Percentiles rank a stretch among this genome's conserved stretches.
Conservation (phyloP, 1,284 basidiomycete genomes). For the Malassezia cuniculi region DNA sequence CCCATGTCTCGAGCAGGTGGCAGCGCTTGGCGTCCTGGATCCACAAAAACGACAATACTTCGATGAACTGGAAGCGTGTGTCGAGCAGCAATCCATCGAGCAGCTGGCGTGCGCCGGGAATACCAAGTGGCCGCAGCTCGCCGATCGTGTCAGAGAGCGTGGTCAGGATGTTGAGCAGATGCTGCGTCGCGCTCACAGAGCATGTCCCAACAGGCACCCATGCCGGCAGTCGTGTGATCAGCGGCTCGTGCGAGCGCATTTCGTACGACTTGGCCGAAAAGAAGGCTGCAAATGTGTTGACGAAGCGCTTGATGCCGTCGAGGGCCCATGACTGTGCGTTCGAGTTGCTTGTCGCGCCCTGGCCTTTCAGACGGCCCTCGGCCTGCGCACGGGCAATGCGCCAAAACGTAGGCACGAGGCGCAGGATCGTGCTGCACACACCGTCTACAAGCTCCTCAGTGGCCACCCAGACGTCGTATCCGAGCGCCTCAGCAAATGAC, state of each 20-base stretch:
- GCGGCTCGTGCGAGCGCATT: constrained; percentile 55
- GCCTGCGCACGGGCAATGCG: constrained; percentile 77
- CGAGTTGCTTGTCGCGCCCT: not conserved
- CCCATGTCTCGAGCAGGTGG: constrained; percentile 76
- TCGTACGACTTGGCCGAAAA: constrained; percentile 61
- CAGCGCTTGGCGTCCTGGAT: constrained; percentile 69
- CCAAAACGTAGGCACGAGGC: constrained; percentile 79
- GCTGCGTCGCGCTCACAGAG: constrained; percentile 69
- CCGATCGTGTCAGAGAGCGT: constrained; percentile 75
- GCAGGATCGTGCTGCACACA: constrained; percentile 49
- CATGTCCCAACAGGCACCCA: constrained; percentile 65
- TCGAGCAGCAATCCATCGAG: constrained; percentile 62
- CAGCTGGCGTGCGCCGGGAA: constrained; percentile 56
- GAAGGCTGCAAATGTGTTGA: constrained; percentile 71
- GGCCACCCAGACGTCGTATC: constrained; percentile 56
- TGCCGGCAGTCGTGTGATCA: constrained; percentile 50
- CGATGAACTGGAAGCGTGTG: constrained; percentile 73
- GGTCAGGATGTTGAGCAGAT: constrained; percentile 62
- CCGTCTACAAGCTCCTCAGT: constrained; percentile 55
- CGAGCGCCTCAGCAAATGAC: constrained; percentile 21
- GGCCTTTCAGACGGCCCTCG: constrained; percentile 48
- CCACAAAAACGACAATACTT: constrained; percentile 69
- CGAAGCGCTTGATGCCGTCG: constrained; percentile 78
- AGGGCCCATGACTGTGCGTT: constrained; percentile 63
- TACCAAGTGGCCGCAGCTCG: constrained; percentile 68